Conservation (phyloP, 2,329 filamentous ascomycete genomes). For the Achaetomium macrosporum region DNA sequence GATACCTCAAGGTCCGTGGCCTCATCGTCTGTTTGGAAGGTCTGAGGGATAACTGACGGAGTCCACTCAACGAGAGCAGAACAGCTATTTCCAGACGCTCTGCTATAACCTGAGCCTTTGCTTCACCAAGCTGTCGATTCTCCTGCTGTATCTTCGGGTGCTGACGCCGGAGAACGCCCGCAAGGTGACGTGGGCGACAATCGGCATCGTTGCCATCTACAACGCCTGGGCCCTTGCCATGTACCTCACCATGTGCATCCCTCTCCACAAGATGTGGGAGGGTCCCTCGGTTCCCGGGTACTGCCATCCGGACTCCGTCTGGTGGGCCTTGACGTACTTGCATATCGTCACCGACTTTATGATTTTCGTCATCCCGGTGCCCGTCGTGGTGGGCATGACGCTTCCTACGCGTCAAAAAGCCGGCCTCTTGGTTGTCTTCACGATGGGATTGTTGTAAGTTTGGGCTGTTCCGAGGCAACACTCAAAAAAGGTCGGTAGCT, state of each 20-base stretch:
- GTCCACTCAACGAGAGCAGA: neutral
- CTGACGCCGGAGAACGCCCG: constrained; percentile 24
- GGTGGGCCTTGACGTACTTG: constrained; percentile 21
- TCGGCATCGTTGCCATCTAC: constrained; percentile 20
- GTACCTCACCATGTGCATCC: constrained; percentile 23
- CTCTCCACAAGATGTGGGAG: constrained; percentile 20
- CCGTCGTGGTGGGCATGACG: constrained; percentile 11
- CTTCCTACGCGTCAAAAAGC: constrained; percentile 3
- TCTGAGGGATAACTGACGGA: neutral
- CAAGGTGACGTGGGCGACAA: constrained; percentile 13
- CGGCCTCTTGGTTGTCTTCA: constrained; percentile 9
- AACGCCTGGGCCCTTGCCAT: constrained; percentile 16
- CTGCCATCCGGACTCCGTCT: constrained; percentile 11
- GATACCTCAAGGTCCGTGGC: constrained; percentile 1
- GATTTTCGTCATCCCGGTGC: constrained; percentile 13
- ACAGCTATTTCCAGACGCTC: constrained; percentile 18
- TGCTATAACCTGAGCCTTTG: constrained; percentile 24
- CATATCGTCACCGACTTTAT: constrained; percentile 16
- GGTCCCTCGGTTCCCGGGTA: neutral
- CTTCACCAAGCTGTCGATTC: constrained; percentile 25
- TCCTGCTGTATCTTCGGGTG: constrained; percentile 26
- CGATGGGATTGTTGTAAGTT: constrained; percentile 18
- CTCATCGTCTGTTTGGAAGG: neutral
- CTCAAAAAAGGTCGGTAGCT: no score
- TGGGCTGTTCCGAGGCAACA: neutral